These are phyloP conservation scores for Volutella citrinella DNA, from an alignment of 2,329 filamentous ascomycete genomes.

Conservation along the genomic window DNA sequence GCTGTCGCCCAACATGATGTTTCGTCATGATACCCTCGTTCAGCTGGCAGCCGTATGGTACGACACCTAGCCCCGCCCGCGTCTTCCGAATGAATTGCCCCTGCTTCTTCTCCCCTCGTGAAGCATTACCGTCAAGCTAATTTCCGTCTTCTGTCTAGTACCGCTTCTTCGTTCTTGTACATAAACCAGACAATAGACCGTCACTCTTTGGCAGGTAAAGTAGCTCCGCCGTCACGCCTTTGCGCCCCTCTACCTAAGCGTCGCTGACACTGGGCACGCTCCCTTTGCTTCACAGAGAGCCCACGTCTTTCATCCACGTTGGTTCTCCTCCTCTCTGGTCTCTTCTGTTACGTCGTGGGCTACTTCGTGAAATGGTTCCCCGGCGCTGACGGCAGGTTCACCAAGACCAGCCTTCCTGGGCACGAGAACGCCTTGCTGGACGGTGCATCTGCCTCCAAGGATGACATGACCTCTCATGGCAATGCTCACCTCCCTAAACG, in stretches of 20 bases:
- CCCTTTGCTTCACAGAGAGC: slow-evolving; percentile 43
- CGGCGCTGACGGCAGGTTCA: slow-evolving; percentile 46
- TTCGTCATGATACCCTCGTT: too few species aligned
- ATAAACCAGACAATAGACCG: slow-evolving; percentile 44
- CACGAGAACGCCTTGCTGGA: too few species aligned
- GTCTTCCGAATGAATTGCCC: too few species aligned
- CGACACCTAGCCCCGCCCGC: too few species aligned
- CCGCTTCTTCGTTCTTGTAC: slow-evolving; percentile 47
- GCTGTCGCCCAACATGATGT: too few species aligned
- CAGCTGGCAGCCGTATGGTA: too few species aligned
- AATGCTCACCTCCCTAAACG: slow-evolving; percentile 38
- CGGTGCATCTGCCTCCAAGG: too few species aligned
- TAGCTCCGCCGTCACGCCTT: too few species aligned
- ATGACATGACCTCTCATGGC: too few species aligned
- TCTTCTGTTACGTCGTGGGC: slow-evolving; percentile 39
- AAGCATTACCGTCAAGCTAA: background rate
- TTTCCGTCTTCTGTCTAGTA: slow-evolving; percentile 33
- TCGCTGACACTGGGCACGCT: too few species aligned
- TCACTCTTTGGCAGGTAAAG: slow-evolving; percentile 48
- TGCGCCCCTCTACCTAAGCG: too few species aligned
- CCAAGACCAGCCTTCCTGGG: too few species aligned
- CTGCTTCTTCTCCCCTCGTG: background rate
- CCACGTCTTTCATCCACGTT: slow-evolving; percentile 47
- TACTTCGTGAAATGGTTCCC: slow-evolving; percentile 45
- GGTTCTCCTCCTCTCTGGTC: slow-evolving; percentile 44